phyloP scores from a whole-genome alignment of 2,329 filamentous ascomycete species.

The Pseudogymnoascus destructans region DNA sequence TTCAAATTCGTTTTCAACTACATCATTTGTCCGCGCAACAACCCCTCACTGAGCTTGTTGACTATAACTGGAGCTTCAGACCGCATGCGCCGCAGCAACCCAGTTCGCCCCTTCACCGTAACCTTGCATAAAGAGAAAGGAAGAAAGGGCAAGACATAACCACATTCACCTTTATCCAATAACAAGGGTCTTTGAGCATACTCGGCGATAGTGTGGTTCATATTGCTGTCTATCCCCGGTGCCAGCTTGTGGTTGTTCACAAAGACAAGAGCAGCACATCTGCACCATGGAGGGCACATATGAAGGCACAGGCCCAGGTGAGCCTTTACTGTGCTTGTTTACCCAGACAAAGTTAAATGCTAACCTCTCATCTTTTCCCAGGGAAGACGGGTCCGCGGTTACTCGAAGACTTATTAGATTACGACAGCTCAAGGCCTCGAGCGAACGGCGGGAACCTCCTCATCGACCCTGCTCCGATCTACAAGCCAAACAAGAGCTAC shows the following conservation, averaged over 20 bases:
- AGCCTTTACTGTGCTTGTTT: not conserved
- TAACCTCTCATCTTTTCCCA: slow-evolving; percentile 18
- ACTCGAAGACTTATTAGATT: slow-evolving; percentile 32
- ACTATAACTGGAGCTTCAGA: not conserved
- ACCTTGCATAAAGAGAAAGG: not conserved
- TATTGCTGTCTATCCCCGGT: not conserved
- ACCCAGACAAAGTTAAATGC: not conserved
- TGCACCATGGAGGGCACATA: not conserved
- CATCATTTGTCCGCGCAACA: not conserved
- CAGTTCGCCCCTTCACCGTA: not conserved
- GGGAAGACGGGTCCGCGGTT: slow-evolving; percentile 39
- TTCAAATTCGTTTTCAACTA: not conserved
- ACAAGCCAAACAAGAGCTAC: slow-evolving; percentile 22
- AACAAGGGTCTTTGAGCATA: not conserved
- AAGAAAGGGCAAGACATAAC: not conserved
- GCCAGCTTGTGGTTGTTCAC: not conserved
- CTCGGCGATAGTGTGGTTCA: not conserved
- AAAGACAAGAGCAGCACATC: not conserved
- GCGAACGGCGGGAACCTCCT: slow-evolving; percentile 37
- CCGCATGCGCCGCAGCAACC: slow-evolving; percentile 3
- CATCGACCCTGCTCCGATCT: slow-evolving; percentile 42
- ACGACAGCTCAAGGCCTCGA: slow-evolving; percentile 26
- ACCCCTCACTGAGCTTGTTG: not conserved
- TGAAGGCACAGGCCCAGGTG: slow-evolving; percentile 12
- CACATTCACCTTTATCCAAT: not conserved